Base-by-base conservation (phyloP, 1,284 basidiomycete genomes). In the Meripilus lineatus region DNA sequence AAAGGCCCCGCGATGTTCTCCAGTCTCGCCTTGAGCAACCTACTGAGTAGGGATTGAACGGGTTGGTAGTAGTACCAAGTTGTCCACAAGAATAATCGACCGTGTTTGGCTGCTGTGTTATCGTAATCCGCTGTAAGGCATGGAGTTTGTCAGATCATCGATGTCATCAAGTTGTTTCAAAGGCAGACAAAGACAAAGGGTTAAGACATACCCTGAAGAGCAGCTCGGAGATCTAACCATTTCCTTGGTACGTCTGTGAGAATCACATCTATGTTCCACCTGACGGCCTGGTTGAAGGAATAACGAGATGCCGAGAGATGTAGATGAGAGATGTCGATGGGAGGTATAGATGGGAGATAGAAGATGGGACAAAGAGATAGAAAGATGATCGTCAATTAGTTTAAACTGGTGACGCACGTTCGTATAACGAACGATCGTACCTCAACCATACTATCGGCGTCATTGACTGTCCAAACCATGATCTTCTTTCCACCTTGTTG, bases 381-480 rank as follows among this genome's bases (percentile, higher is more conserved):
- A n/a, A n/a, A n/a, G n/a, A n/a, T n/a, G n/a, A n/a, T n/a, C n/a
- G n/a, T n/a, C n/a, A n/a, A n/a, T n/a, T n/a, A n/a, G n/a, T n/a
- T n/a, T n/a, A n/a, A n/a, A 33, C 32, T n/a, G n/a, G 11, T 15
- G 23, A 20, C 36, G 7, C 8, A 25, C 24, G 22, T 5, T 24
- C 20, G 5, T 14, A 14, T 30, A 20, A 33, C 23, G 17, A 66
- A 77, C 7, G 22, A 4, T 7, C 30, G 41, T 20, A 81, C 86
- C 77, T 97, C 90, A 70, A 95, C 87, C 94, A 99, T 97, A 62
- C 95, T 85, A 48, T 82, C 80, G 8, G 83, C 80, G 38, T 86
- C 77, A 62, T 98, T 99, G 23, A 98, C 94, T 0, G 95, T 99
- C 96, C 96, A 99, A 10, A 94, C 91, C 78, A 93, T 85, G 37